Evolutionary conservation across 2,329 filamentous ascomycete genomes (phyloP).

Genomic region (Fusarium sp.): DNA sequence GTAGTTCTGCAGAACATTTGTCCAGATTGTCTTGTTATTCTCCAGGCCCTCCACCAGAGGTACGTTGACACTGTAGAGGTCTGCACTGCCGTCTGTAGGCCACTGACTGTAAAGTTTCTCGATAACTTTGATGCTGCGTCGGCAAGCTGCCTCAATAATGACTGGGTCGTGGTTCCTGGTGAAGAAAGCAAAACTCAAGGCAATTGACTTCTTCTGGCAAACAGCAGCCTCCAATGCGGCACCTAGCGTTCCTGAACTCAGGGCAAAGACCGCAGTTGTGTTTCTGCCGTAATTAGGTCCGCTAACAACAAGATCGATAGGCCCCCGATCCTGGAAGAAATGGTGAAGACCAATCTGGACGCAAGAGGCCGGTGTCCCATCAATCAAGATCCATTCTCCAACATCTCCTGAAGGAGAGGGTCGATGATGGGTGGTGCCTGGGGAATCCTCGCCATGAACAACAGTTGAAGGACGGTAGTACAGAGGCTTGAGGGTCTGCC

Average conservation of each 20-base stretch:
- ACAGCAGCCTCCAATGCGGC: slow-evolving; percentile 82
- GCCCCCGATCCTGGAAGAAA: slow-evolving; percentile 78
- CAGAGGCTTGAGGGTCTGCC: slow-evolving; percentile 83
- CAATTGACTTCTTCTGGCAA: slow-evolving; percentile 78
- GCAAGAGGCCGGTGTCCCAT: slow-evolving; percentile 84
- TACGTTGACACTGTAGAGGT: slow-evolving; percentile 93
- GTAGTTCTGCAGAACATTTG: slow-evolving; percentile 88
- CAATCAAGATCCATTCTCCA: slow-evolving; percentile 85
- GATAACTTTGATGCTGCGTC: slow-evolving; percentile 80
- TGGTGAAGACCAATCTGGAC: slow-evolving; percentile 87
- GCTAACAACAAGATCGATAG: slow-evolving; percentile 81
- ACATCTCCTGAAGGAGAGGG: slow-evolving; percentile 67
- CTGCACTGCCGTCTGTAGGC: slow-evolving; percentile 73
- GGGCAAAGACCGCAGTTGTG: slow-evolving; percentile 81
- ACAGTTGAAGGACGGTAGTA: slow-evolving; percentile 78
- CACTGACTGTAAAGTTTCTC: slow-evolving; percentile 84
- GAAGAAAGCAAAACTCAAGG: slow-evolving; percentile 92
- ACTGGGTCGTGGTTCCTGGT: slow-evolving; percentile 83
- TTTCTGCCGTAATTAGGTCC: slow-evolving; percentile 89
- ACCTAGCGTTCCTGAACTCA: slow-evolving; percentile 83
- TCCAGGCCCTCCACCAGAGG: slow-evolving; percentile 84
- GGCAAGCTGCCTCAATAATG: slow-evolving; percentile 82
- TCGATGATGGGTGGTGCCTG: slow-evolving; percentile 74
- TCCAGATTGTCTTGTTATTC: slow-evolving; percentile 80
- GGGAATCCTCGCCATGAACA: slow-evolving; percentile 59